These are phyloP conservation scores for Lachancea cidri DNA, from an alignment of 805 yeast genomes.

Conservation along the genomic window DNA sequence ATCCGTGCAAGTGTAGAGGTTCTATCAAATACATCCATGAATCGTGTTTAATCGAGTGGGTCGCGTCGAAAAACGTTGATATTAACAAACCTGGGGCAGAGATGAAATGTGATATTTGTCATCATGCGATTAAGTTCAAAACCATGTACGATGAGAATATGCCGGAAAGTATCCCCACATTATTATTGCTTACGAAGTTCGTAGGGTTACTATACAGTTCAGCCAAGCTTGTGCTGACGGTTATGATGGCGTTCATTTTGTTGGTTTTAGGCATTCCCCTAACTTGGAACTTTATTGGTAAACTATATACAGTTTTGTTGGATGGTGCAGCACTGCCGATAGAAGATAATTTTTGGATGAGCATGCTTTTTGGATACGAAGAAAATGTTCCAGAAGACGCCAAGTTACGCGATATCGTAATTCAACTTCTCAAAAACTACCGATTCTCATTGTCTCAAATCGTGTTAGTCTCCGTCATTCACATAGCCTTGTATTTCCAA, in stretches of 20 bases:
- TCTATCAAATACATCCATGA: slow-evolving; percentile 91
- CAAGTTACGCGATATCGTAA: slow-evolving; percentile 7
- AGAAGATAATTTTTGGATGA: slow-evolving; percentile 23
- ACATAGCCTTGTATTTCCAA: slow-evolving; percentile 46
- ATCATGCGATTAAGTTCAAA: slow-evolving; percentile 61
- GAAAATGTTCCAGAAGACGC: slow-evolving; percentile 9
- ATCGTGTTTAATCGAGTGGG: slow-evolving; percentile 87
- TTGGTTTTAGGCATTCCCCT: slow-evolving; percentile 51
- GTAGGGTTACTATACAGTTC: slow-evolving; percentile 16
- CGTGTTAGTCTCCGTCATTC: slow-evolving; percentile 36
- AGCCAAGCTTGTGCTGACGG: slow-evolving; percentile 15
- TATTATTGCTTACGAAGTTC: slow-evolving; percentile 41
- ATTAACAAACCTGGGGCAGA: slow-evolving; percentile 38
- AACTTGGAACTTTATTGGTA: slow-evolving; percentile 49
- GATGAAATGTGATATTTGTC: slow-evolving; percentile 83
- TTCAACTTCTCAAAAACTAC: slow-evolving; percentile 20
- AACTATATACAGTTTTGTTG: slow-evolving; percentile 47
- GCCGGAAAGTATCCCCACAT: slow-evolving; percentile 59
- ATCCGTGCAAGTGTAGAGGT: slow-evolving; percentile 93
- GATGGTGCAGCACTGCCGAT: slow-evolving; percentile 50
- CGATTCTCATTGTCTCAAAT: slow-evolving; percentile 34
- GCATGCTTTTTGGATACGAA: slow-evolving; percentile 26
- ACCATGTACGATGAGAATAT: slow-evolving; percentile 60
- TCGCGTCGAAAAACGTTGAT: slow-evolving; percentile 37
- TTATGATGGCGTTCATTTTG: slow-evolving; percentile 34